These are phyloP conservation scores for Citrullus colocynthis DNA, from an alignment of 306 rosid species.

Conservation along the genomic window DNA sequence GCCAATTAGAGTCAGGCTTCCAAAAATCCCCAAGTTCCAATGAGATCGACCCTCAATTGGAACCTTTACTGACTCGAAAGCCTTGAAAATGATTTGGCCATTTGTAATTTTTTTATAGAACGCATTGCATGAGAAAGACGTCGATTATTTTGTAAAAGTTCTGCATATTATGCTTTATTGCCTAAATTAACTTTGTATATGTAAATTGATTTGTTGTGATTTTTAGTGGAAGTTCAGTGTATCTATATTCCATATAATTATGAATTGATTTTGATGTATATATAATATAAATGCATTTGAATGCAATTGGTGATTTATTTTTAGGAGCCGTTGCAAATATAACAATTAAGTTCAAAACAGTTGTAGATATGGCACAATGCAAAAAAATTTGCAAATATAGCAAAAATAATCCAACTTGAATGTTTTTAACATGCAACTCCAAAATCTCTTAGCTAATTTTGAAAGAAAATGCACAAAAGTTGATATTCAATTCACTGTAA, in stretches of 20 bases:
- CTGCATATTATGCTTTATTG: conserved; percentile 9
- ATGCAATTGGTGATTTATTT: neutral
- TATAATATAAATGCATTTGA: neutral
- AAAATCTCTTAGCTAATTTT: no score
- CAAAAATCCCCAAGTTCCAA: conserved; percentile 18
- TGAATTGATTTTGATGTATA: neutral
- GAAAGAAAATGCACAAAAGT: no score
- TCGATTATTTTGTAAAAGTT: conserved; percentile 3
- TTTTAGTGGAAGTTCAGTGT: neutral
- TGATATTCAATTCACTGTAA: no score
- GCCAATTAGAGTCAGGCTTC: conserved; percentile 55
- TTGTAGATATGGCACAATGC: no score
- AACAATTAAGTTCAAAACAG: no score
- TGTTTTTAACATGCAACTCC: no score
- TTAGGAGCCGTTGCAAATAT: no score
- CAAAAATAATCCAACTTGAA: no score
- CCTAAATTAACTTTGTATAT: neutral
- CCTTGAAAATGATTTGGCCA: conserved; percentile 18
- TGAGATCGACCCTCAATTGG: conserved; percentile 38
- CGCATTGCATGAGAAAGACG: neutral
- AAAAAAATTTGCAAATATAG: no score
- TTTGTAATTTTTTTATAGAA: neutral
- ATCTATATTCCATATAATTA: neutral
- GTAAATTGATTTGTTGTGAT: neutral
- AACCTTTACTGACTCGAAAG: conserved; percentile 57